Conservation (phyloP, 805 yeast genomes). For the Blastobotrys attinorum region DNA sequence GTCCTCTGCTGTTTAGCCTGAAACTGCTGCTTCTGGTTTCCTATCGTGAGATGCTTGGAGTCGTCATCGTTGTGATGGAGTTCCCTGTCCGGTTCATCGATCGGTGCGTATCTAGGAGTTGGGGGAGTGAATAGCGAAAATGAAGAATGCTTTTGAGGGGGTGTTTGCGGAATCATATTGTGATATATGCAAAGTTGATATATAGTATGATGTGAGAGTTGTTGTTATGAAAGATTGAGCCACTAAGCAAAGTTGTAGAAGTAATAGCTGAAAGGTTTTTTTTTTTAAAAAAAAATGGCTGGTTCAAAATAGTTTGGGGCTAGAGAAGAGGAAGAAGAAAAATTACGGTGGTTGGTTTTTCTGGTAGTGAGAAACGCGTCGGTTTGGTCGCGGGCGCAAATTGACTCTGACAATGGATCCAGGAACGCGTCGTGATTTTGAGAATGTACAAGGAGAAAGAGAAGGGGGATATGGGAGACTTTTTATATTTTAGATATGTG, state of each 20-base stretch:
- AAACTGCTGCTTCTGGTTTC: not conserved
- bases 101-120: slow-evolving; percentile 20
- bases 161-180: slow-evolving; percentile 11
- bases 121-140: slow-evolving; percentile 15
- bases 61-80: slow-evolving; percentile 1
- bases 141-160: slow-evolving; percentile 9
- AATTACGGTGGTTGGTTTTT: not conserved
- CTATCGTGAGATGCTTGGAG: too few species aligned
- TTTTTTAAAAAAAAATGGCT: not conserved
- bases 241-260: not conserved
- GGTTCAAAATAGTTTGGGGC: not conserved
- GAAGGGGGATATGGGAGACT: too few species aligned
- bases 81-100: slow-evolving; percentile 18
- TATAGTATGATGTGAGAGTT: not conserved
- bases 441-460: too few species aligned
- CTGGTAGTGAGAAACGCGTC: too few species aligned
- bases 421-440: too few species aligned
- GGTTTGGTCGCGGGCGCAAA: too few species aligned
- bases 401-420: too few species aligned
- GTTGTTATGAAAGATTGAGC: not conserved
- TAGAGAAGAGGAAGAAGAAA: not conserved
- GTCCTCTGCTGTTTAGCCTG: too few species aligned
- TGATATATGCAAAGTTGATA: not conserved
- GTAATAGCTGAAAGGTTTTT: not conserved
- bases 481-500: too few species aligned